Evolutionary conservation across 148 eudicot species (phyloP).

Genomic region (Nyssa sinensis): DNA sequence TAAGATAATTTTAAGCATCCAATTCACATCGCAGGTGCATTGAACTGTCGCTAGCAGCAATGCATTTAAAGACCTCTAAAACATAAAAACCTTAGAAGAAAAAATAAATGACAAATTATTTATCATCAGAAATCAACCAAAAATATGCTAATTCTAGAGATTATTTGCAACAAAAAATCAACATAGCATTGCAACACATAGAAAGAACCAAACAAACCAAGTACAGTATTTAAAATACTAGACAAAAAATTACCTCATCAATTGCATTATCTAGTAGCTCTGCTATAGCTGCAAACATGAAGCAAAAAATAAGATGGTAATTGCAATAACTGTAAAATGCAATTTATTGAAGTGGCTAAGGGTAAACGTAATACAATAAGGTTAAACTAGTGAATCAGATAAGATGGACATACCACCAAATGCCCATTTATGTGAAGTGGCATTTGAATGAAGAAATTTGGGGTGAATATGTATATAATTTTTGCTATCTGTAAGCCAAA

Average conservation of each 20-base stretch:
- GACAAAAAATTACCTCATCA: constrained; percentile 66
- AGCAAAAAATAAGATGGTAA: constrained; percentile 9
- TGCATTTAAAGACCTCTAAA: neutral
- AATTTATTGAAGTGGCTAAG: neutral
- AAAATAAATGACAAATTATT: neutral
- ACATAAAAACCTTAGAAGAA: neutral
- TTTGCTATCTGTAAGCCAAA: constrained; percentile 23
- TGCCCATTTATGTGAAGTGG: constrained; percentile 98
- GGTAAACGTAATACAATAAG: neutral
- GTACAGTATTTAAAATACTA: neutral
- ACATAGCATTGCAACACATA: neutral
- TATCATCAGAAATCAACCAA: neutral
- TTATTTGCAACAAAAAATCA: neutral
- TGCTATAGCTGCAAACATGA: constrained; percentile 68
- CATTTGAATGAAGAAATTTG: constrained; percentile 89
- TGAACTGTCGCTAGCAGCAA: neutral
- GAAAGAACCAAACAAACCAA: neutral
- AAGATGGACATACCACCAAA: constrained; percentile 66
- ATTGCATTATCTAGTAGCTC: constrained; percentile 93
- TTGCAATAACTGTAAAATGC: neutral
- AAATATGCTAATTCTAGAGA: neutral
- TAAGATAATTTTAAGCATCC: no score
- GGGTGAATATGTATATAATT: constrained; percentile 77
- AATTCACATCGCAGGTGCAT: neutral
- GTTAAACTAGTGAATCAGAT: constrained; percentile 1